Percentiles rank a stretch among this genome's conserved stretches.
phyloP scores from a whole-genome alignment of 345 rosid species.

The Stellera chamaejasme region DNA sequence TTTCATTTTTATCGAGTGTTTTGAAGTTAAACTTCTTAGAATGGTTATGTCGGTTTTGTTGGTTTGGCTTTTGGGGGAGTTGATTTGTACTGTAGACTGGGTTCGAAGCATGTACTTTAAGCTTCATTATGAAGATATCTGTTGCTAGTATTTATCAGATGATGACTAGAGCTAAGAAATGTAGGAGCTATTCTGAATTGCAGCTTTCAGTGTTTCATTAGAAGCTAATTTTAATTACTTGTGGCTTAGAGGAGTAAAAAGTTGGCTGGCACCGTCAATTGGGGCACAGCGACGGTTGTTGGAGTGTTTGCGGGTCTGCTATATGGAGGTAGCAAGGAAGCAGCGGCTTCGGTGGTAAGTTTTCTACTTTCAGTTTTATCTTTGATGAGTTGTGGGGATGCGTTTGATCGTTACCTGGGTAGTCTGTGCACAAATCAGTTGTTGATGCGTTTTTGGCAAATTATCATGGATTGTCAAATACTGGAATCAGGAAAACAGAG shows the following conservation, averaged over 20 bases:
- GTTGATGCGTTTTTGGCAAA: too few species aligned
- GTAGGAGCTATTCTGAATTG: background rate
- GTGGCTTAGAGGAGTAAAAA: constrained; percentile 37
- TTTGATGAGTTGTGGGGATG: background rate
- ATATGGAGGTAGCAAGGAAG: constrained; percentile 96
- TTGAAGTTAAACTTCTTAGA: background rate
- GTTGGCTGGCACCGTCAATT: constrained; percentile 64
- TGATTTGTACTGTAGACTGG: background rate
- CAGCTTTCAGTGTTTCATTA: background rate
- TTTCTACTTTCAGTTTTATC: background rate
- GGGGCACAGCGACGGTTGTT: constrained; percentile 85
- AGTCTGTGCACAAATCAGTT: background rate
- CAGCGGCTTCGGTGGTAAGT: constrained; percentile 83
- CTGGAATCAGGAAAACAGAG: too few species aligned
- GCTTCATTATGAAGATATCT: background rate
- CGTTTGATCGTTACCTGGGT: background rate
- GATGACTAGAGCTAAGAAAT: background rate
- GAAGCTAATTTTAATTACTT: constrained; percentile 9
- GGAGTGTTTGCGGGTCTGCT: constrained; percentile 89
- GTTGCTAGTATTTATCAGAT: constrained; percentile 2
- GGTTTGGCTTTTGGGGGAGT: background rate
- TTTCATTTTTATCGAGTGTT: background rate
- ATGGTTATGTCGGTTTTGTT: background rate
- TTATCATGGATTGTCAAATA: too few species aligned
- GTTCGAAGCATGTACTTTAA: background rate